Evolutionary conservation across 208 protist species (phyloP).

Genomic region (Wallacemonas rigidus): DNA sequence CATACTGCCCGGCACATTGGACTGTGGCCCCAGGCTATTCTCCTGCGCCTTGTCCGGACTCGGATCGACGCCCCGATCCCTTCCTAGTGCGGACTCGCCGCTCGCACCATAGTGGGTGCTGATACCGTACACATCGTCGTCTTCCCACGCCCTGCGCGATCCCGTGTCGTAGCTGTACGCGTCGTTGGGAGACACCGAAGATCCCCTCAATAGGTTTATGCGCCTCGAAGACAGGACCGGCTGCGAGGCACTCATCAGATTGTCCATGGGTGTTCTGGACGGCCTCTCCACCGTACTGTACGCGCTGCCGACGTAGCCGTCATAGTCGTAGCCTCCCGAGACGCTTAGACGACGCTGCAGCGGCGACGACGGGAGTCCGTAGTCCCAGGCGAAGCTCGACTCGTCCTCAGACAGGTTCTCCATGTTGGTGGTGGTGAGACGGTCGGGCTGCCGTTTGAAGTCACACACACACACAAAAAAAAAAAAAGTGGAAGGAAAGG

Average conservation of each 20-base stretch:
- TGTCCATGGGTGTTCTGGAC: background rate
- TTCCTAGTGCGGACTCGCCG: too few relatives aligned
- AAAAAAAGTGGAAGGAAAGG: background rate
- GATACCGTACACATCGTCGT: constrained; percentile 8
- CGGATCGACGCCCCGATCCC: too few relatives aligned
- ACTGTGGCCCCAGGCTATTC: background rate
- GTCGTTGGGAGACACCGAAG: background rate
- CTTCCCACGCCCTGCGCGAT: constrained; percentile 1
- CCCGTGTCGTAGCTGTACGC: constrained; percentile 7
- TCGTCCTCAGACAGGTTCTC: constrained; percentile 2
- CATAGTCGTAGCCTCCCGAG: constrained; percentile 9
- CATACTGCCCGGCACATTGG: background rate
- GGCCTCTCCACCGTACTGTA: background rate
- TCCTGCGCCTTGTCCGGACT: too few relatives aligned
- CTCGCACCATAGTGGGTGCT: background rate
- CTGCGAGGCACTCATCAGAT: background rate
- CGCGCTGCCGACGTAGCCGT: background rate
- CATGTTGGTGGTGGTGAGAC: background rate
- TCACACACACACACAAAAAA: background rate
- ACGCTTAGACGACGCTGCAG: constrained; percentile 19
- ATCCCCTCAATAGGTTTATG: background rate
- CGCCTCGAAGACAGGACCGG: background rate
- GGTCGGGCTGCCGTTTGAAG: too few relatives aligned
- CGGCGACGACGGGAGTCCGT: constrained; percentile 16
- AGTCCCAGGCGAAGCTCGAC: constrained; percentile 16